A percentile compares a stretch with the other conserved stretches of the same genome.
Conservation (phyloP, 2,329 filamentous ascomycete species). For the Coniochaeta sp. region DNA sequence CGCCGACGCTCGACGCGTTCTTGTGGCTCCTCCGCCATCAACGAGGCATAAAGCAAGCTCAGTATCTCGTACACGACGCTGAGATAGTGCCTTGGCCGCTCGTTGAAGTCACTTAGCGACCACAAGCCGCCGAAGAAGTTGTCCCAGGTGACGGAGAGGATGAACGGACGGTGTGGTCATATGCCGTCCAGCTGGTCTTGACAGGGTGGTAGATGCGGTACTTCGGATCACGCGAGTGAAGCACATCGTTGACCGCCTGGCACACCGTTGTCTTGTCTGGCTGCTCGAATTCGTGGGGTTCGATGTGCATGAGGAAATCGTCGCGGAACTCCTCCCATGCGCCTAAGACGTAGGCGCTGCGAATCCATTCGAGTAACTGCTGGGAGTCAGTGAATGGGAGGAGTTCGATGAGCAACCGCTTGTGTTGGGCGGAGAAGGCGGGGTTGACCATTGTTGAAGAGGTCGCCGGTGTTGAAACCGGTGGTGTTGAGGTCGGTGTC, state of each 20-base stretch:
- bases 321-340: background rate
- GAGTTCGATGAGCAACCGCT: slow-evolving; percentile 30
- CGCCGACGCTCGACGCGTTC: background rate
- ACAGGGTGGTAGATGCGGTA: slow-evolving; percentile 27
- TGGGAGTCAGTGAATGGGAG: slow-evolving; percentile 25
- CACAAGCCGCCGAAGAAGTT: slow-evolving; percentile 24
- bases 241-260: slow-evolving; percentile 21
- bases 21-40: background rate
- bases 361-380: slow-evolving; percentile 28
- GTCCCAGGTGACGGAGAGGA: slow-evolving; percentile 25
- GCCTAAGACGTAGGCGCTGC: slow-evolving; percentile 12
- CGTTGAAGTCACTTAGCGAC: slow-evolving; percentile 23
- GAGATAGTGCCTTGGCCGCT: slow-evolving; percentile 20
- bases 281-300: background rate
- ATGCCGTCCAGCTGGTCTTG: slow-evolving; percentile 24
- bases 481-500: background rate
- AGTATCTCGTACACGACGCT: slow-evolving; percentile 29
- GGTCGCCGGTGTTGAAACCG: background rate
- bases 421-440: slow-evolving; percentile 21
- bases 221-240: slow-evolving; percentile 18
- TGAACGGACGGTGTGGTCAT: slow-evolving; percentile 32
- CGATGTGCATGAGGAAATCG: background rate
- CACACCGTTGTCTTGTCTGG: slow-evolving; percentile 23
- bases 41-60: slow-evolving; percentile 20
- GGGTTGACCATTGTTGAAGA: background rate